A percentile compares a stretch with the other conserved stretches of the same genome.
Evolutionary conservation across 169 alveolate species (phyloP).

Genomic region (Cryptosporidium felis): DNA sequence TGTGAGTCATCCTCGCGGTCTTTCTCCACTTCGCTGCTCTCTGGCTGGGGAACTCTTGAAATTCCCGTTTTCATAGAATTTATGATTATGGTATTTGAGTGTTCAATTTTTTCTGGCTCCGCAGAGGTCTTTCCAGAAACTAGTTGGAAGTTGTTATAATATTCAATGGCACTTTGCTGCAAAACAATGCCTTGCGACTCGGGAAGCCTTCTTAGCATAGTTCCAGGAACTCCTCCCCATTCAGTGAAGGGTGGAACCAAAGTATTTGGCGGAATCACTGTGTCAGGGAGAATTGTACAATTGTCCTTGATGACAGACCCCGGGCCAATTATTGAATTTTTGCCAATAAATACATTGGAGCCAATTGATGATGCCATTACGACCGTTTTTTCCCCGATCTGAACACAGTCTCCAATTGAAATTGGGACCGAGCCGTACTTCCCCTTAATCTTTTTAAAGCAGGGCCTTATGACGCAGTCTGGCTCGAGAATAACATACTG

Average conservation of each 20-base stretch:
- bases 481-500: conserved; percentile 77
- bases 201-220: conserved; percentile 78
- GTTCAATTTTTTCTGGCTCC: background rate
- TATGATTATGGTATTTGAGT: conserved; percentile 14
- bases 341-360: conserved; percentile 82
- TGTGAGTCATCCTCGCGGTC: too few species aligned
- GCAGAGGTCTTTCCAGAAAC: conserved; percentile 21
- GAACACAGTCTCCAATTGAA: conserved; percentile 82
- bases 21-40: too few species aligned
- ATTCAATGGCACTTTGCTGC: conserved; percentile 69
- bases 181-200: conserved; percentile 75
- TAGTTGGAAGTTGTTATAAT: conserved; percentile 72
- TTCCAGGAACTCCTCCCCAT: conserved; percentile 88
- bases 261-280: conserved; percentile 84
- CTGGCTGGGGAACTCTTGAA: too few species aligned
- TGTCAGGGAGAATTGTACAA: conserved; percentile 79
- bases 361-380: conserved; percentile 83
- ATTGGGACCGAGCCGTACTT: conserved; percentile 72
- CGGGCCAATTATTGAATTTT: conserved; percentile 83
- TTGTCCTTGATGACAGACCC: conserved; percentile 80
- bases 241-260: conserved; percentile 84
- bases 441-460: conserved; percentile 74
- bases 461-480: conserved; percentile 80
- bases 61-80: conserved; percentile 42
- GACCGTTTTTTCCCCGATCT: conserved; percentile 81